Evolutionary conservation across 768 basidiomycete genomes (phyloP).

Genomic region (Antrodiella citrinella): DNA sequence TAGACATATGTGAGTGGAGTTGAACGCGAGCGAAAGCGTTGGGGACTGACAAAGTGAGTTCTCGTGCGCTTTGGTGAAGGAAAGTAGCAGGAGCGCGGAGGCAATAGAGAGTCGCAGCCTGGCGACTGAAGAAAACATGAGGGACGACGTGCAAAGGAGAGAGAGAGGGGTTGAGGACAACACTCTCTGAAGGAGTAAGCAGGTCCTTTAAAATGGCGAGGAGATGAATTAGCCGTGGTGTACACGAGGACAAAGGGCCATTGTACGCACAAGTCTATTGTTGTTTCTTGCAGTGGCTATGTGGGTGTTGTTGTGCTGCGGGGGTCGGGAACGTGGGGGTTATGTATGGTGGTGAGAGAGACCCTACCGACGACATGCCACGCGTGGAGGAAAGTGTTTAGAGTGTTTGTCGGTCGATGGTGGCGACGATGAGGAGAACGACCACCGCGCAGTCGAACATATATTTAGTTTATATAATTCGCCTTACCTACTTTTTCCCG

Average conservation of each 20-base stretch:
- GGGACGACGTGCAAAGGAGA: conserved; percentile 20
- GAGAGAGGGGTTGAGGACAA: background rate
- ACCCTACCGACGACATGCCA: conserved; percentile 11
- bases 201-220: conserved; percentile 6
- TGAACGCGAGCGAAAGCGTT: conserved; percentile 3
- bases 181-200: conserved; percentile 1
- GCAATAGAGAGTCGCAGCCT: conserved; percentile 52
- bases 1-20: conserved; percentile 6
- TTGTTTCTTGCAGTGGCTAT: conserved; percentile 8
- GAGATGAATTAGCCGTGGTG: conserved; percentile 1
- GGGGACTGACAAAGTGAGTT: conserved; percentile 51
- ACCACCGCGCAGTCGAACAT: background rate
- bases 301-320: background rate
- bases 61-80: conserved; percentile 39
- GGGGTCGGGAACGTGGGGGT: background rate
- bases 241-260: conserved; percentile 14
- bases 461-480: background rate
- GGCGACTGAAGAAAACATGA: conserved; percentile 67
- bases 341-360: background rate
- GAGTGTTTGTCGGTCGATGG: background rate
- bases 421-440: background rate
- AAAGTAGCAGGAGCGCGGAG: conserved; percentile 29
- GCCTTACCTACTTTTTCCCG: background rate
- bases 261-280: conserved; percentile 14
- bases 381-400: conserved; percentile 3